phyloP scores from a whole-genome alignment of 1,284 basidiomycete species.

The Cutaneotrichosporon spelunceum region DNA sequence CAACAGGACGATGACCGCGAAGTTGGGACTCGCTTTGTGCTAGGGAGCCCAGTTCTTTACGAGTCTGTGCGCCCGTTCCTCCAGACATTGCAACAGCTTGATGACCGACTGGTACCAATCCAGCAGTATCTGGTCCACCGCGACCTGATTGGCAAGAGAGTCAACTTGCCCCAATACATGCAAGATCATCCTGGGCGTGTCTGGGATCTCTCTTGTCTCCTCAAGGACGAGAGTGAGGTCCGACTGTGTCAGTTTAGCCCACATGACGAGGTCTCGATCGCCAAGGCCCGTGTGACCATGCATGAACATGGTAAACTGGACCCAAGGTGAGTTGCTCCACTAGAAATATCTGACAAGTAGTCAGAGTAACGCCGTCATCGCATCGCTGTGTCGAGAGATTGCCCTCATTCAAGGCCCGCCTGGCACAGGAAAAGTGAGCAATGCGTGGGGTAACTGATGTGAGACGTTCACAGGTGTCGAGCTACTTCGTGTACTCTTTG shows the following conservation, averaged over 20 bases:
- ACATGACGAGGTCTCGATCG: constrained; percentile 51
- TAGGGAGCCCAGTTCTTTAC: constrained; percentile 63
- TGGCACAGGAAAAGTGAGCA: constrained; percentile 66
- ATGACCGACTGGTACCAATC: constrained; percentile 60
- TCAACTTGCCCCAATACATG: constrained; percentile 57
- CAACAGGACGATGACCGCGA: constrained; percentile 5
- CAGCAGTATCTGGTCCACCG: constrained; percentile 55
- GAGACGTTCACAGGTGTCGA: constrained; percentile 67
- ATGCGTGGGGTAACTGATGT: background rate
- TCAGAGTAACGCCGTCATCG: constrained; percentile 65
- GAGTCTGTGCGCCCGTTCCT: constrained; percentile 64
- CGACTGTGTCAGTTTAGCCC: constrained; percentile 46
- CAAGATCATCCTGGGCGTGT: constrained; percentile 55
- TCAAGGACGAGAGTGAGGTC: constrained; percentile 28
- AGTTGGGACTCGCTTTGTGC: constrained; percentile 45
- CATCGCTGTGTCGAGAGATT: constrained; percentile 60
- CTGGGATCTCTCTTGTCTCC: constrained; percentile 56
- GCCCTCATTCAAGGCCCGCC: constrained; percentile 70
- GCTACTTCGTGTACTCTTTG: constrained; percentile 61
- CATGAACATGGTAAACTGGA: constrained; percentile 42
- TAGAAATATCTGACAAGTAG: constrained; percentile 45
- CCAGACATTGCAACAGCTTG: constrained; percentile 55
- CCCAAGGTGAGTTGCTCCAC: constrained; percentile 16
- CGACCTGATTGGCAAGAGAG: constrained; percentile 25
- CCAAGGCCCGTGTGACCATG: constrained; percentile 37